phyloP scores from a whole-genome alignment of 495 filamentous ascomycete genomes.

The Neurospora sp. region DNA sequence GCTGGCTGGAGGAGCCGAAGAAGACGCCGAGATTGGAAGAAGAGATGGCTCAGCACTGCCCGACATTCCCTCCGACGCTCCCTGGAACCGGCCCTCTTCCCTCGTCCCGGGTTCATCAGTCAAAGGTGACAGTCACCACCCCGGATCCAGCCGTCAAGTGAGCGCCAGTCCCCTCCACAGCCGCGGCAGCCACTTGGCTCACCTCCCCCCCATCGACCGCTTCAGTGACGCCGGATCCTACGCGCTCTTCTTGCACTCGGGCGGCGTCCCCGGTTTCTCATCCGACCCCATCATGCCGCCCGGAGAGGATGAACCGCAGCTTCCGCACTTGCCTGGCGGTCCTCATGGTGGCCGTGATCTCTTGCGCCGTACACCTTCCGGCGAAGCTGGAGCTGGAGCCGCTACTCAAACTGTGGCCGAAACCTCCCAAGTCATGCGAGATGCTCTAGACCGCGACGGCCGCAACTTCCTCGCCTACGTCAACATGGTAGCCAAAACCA shows the following conservation, averaged over 20 bases:
- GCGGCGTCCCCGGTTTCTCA: constrained; percentile 14
- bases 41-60: constrained; percentile 25
- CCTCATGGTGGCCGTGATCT: not conserved
- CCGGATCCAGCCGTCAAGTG: constrained; percentile 16
- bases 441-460: constrained; percentile 28
- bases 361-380: not conserved
- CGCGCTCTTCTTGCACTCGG: constrained; percentile 18
- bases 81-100: constrained; percentile 37
- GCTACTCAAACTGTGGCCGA: not conserved
- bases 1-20: constrained; percentile 5
- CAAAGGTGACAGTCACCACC: constrained; percentile 17
- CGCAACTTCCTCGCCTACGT: constrained; percentile 47
- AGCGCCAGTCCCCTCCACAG: constrained; percentile 29
- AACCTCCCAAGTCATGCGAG: constrained; percentile 13
- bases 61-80: constrained; percentile 30
- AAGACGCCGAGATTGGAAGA: constrained; percentile 29
- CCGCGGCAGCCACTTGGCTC: constrained; percentile 17
- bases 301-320: constrained; percentile 2
- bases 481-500: constrained; percentile 23
- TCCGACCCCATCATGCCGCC: constrained; percentile 8
- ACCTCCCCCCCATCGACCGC: constrained; percentile 23
- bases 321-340: not conserved
- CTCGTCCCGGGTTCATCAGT: constrained; percentile 30
- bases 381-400: not conserved
- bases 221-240: constrained; percentile 24